These are phyloP conservation scores for Salix caprea DNA, from an alignment of 345 rosid species.

Conservation along the genomic window DNA sequence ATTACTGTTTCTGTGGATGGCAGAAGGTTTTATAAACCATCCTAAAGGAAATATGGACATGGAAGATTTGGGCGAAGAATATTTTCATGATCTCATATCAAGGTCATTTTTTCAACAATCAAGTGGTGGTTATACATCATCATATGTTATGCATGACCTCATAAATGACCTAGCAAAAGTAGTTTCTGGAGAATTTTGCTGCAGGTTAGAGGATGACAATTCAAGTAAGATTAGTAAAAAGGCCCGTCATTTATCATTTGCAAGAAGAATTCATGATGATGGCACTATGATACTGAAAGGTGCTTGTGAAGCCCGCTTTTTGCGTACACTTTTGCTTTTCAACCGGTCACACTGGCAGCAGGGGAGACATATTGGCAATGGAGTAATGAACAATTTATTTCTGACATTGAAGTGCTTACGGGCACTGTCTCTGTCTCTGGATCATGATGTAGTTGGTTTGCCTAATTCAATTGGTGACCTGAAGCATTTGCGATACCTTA, in stretches of 20 bases:
- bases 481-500: neutral
- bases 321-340: too few relatives aligned
- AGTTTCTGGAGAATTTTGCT: conserved; percentile 14
- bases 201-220: neutral
- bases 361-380: too few relatives aligned
- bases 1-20: conserved; percentile 18
- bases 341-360: too few relatives aligned
- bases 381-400: too few relatives aligned
- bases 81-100: conserved; percentile 14
- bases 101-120: conserved; percentile 11
- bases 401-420: neutral
- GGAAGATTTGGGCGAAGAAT: conserved; percentile 10
- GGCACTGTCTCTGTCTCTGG: neutral
- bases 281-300: neutral
- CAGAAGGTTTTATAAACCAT: conserved; percentile 21
- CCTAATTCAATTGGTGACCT: neutral
- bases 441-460: neutral
- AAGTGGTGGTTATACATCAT: neutral
- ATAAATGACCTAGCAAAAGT: conserved; percentile 14
- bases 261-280: too few relatives aligned
- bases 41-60: neutral
- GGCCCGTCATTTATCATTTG: too few relatives aligned
- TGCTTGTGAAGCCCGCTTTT: neutral
- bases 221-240: too few relatives aligned
- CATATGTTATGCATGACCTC: conserved; percentile 11